These are phyloP conservation scores for Solanum chmielewskii DNA, from an alignment of 257 asterid genomes.

Conservation along the genomic window DNA sequence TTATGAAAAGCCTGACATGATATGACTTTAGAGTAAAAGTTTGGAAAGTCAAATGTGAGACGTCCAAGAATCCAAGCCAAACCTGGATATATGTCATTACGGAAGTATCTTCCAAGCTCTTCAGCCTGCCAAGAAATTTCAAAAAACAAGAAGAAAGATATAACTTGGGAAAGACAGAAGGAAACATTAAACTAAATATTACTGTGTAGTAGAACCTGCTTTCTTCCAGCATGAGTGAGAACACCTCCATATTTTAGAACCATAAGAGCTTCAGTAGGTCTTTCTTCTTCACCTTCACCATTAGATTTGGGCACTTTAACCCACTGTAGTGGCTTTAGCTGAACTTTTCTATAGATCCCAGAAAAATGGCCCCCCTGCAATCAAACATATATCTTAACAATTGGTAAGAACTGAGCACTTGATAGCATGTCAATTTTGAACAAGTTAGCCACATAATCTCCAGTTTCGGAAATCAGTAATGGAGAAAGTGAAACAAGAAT, in stretches of 20 bases:
- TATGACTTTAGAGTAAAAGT: background rate
- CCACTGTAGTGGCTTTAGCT: constrained; percentile 92
- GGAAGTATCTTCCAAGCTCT: constrained; percentile 88
- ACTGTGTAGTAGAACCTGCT: constrained; percentile 42
- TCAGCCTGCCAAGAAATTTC: constrained; percentile 66
- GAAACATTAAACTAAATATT: background rate
- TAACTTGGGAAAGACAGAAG: background rate
- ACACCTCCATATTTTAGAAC: constrained; percentile 98
- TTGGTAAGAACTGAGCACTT: background rate
- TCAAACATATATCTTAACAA: constrained; percentile 2
- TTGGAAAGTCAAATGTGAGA: background rate
- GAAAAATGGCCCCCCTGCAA: constrained; percentile 97
- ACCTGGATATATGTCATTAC: constrained; percentile 98
- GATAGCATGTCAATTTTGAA: background rate
- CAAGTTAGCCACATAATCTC: background rate
- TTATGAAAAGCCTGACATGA: background rate
- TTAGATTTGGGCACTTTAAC: constrained; percentile 55
- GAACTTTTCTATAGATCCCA: constrained; percentile 94
- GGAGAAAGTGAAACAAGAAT: background rate
- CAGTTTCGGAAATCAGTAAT: background rate
- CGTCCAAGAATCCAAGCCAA: background rate
- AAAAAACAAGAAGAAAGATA: background rate
- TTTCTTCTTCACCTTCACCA: constrained; percentile 91
- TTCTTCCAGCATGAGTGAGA: constrained; percentile 98
- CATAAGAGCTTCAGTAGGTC: constrained; percentile 92